phyloP scores from a whole-genome alignment of 2,329 filamentous ascomycete genomes.

The Fusarium sp. region DNA sequence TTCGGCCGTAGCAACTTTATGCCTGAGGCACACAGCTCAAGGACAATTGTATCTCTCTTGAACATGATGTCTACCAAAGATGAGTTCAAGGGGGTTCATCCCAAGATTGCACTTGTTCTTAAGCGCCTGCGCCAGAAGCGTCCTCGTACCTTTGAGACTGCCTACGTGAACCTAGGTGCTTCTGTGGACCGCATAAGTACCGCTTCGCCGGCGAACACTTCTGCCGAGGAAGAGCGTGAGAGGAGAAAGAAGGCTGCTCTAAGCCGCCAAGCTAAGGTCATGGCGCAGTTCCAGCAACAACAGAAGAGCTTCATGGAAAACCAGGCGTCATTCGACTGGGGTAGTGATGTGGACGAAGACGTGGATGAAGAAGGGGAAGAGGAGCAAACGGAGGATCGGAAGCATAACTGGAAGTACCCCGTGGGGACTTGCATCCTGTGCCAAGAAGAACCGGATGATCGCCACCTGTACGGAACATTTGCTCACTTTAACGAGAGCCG shows the following conservation, averaged over 20 bases:
- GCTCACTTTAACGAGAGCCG: slow-evolving; percentile 88
- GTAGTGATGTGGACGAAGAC: slow-evolving; percentile 81
- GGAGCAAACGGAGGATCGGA: slow-evolving; percentile 73
- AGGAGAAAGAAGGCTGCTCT: slow-evolving; percentile 91
- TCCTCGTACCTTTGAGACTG: slow-evolving; percentile 78
- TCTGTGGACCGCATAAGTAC: slow-evolving; percentile 85
- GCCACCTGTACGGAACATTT: slow-evolving; percentile 92
- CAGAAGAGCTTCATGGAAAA: slow-evolving; percentile 95
- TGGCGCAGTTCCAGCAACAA: slow-evolving; percentile 98
- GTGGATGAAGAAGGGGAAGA: slow-evolving; percentile 79
- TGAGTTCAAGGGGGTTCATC: slow-evolving; percentile 84
- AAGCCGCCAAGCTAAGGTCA: slow-evolving; percentile 91
- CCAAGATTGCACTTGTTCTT: slow-evolving; percentile 87
- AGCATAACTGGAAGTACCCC: slow-evolving; percentile 85
- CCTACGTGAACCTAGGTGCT: slow-evolving; percentile 75
- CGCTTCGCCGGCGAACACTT: slow-evolving; percentile 80
- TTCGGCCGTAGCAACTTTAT: slow-evolving; percentile 74
- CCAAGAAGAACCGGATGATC: slow-evolving; percentile 95
- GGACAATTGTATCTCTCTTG: slow-evolving; percentile 76
- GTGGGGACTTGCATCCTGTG: slow-evolving; percentile 95
- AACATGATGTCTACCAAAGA: slow-evolving; percentile 75
- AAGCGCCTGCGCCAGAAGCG: slow-evolving; percentile 88
- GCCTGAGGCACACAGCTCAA: slow-evolving; percentile 67
- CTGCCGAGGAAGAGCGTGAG: slow-evolving; percentile 81
- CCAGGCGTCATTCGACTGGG: slow-evolving; percentile 91